phyloP scores from a whole-genome alignment of 2,329 filamentous ascomycete genomes.

The Bipolaris cookei region DNA sequence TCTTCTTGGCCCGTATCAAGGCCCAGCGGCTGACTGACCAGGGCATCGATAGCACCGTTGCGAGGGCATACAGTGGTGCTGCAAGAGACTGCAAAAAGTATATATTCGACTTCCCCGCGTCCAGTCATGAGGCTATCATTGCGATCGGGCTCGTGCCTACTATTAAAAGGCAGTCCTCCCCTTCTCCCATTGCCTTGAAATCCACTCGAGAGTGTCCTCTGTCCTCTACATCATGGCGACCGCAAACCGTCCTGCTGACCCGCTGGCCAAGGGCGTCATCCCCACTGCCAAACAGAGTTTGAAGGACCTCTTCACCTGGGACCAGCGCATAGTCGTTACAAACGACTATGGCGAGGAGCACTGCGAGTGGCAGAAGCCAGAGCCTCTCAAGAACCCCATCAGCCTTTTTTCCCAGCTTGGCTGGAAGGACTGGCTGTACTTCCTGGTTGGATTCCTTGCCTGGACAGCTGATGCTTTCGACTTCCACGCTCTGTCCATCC shows the following conservation, averaged over 20 bases:
- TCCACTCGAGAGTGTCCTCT: conserved; percentile 7
- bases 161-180: conserved; percentile 11
- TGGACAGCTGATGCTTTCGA: conserved; percentile 87
- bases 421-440: conserved; percentile 73
- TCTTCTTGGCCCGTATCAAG: conserved; percentile 39
- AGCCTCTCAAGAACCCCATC: conserved; percentile 73
- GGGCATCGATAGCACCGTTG: conserved; percentile 22
- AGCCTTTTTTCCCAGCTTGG: conserved; percentile 69
- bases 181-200: conserved; percentile 9
- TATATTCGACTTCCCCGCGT: conserved; percentile 27
- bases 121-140: conserved; percentile 12
- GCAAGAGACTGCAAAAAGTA: conserved; percentile 15
- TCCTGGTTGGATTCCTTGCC: conserved; percentile 73
- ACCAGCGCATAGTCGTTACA: conserved; percentile 71
- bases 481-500: conserved; percentile 80
- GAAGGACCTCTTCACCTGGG: conserved; percentile 73
- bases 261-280: conserved; percentile 68
- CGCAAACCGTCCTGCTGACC: conserved; percentile 64
- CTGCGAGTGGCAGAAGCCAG: conserved; percentile 72
- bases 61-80: conserved; percentile 18
- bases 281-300: conserved; percentile 70
- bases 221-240: conserved; percentile 35
- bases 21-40: conserved; percentile 28
- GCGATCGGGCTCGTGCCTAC: conserved; percentile 28
- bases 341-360: conserved; percentile 69